A percentile compares a stretch with the other conserved stretches of the same genome.
Evolutionary conservation across 768 basidiomycete species (phyloP).

Genomic region (Mycena vitilis): DNA sequence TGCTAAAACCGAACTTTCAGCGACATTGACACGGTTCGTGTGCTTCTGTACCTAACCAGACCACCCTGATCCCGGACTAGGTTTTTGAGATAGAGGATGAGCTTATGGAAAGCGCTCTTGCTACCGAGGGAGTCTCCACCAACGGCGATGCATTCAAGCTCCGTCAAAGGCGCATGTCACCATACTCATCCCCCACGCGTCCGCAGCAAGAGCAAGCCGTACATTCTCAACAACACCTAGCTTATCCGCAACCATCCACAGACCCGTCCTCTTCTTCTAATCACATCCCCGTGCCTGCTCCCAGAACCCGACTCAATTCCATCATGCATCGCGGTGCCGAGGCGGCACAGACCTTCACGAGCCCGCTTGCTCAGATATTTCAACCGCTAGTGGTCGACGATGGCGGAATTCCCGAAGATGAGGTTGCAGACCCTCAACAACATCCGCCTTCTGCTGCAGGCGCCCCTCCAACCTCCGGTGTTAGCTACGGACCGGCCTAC

Average conservation of each 20-base stretch:
- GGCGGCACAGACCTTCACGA: slow-evolving; percentile 54
- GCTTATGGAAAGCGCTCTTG: slow-evolving; percentile 67
- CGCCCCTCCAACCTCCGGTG: slow-evolving; percentile 36
- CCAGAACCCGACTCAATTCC: slow-evolving; percentile 57
- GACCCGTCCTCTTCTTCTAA: slow-evolving; percentile 46
- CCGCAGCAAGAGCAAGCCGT: slow-evolving; percentile 15
- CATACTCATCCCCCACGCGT: slow-evolving; percentile 40
- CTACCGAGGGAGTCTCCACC: slow-evolving; percentile 26
- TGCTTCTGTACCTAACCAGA: slow-evolving; percentile 1
- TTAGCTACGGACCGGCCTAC: slow-evolving; percentile 59
- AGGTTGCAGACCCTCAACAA: neutral
- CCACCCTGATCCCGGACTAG: slow-evolving; percentile 46
- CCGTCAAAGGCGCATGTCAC: slow-evolving; percentile 47
- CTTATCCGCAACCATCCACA: slow-evolving; percentile 24
- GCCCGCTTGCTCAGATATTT: slow-evolving; percentile 82
- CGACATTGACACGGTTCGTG: slow-evolving; percentile 79
- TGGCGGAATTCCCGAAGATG: slow-evolving; percentile 48
- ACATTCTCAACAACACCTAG: neutral
- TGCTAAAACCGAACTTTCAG: slow-evolving; percentile 36
- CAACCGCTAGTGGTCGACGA: slow-evolving; percentile 74
- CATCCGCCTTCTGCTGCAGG: slow-evolving; percentile 21
- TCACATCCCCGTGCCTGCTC: slow-evolving; percentile 19
- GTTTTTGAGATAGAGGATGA: slow-evolving; percentile 86
- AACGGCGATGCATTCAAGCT: slow-evolving; percentile 39
- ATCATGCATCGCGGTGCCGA: slow-evolving; percentile 53